Conservation (phyloP, 805 yeast species). For the Pichia paraexigua region DNA sequence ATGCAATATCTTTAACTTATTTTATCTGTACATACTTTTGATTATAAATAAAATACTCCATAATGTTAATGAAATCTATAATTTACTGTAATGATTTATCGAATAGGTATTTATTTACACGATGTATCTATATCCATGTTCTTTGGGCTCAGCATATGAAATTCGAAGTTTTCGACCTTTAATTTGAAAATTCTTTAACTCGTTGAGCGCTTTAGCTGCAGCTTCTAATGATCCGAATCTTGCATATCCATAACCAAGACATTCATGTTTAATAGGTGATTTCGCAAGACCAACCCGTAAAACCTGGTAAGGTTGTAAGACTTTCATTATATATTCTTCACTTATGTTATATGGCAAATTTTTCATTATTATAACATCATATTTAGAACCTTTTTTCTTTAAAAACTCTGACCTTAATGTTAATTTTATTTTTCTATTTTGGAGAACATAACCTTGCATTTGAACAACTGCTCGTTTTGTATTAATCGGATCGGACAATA, state of each 20-base stretch:
- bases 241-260: conserved; percentile 52
- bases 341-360: conserved; percentile 22
- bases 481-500: conserved; percentile 14
- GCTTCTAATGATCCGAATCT: conserved; percentile 41
- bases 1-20: neutral
- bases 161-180: conserved; percentile 37
- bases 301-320: conserved; percentile 22
- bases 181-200: conserved; percentile 34
- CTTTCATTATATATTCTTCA: conserved; percentile 21
- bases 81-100: neutral
- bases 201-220: conserved; percentile 39
- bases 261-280: conserved; percentile 22
- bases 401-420: conserved; percentile 14
- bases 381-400: conserved; percentile 1
- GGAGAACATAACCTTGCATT: conserved; percentile 27
- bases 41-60: neutral
- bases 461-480: conserved; percentile 23
- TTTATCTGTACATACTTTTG: neutral
- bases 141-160: conserved; percentile 20
- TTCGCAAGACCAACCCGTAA: conserved; percentile 23
- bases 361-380: conserved; percentile 22
- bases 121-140: conserved; percentile 19
- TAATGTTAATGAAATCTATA: neutral
- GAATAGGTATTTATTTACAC: conserved; percentile 13
- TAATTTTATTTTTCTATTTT: conserved; percentile 22